phyloP scores from a whole-genome alignment of 106 monocot genomes.

The Acorus calamus region DNA sequence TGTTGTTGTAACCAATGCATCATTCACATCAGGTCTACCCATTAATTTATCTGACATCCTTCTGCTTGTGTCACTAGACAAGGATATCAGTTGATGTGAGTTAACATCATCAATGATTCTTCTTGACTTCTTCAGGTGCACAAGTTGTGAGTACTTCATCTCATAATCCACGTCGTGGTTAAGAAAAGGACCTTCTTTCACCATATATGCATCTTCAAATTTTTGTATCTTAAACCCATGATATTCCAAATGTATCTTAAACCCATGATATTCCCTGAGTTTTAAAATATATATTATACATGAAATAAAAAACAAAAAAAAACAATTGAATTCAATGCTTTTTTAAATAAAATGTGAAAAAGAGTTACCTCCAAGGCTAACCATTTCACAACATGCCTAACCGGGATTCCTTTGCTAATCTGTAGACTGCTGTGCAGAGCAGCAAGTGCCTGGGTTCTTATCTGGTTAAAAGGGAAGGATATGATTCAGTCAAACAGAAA shows the following conservation, averaged over 20 bases:
- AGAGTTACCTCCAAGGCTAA: slow-evolving; percentile 91
- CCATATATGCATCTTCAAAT: too few relatives aligned
- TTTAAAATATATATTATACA: too few relatives aligned
- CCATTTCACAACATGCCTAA: slow-evolving; percentile 61
- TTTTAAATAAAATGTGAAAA: too few relatives aligned
- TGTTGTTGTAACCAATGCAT: not conserved
- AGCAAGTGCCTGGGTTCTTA: slow-evolving; percentile 84
- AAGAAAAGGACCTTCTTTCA: slow-evolving; percentile 82
- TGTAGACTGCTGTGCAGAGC: slow-evolving; percentile 80
- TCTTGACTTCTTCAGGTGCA: slow-evolving; percentile 52
- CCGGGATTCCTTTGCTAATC: slow-evolving; percentile 89
- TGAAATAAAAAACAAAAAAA: too few relatives aligned
- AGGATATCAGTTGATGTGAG: slow-evolving; percentile 17
- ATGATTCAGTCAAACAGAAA: slow-evolving; percentile 4
- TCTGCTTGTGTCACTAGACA: slow-evolving; percentile 6
- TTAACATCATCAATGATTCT: slow-evolving; percentile 59
- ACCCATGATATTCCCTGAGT: too few relatives aligned
- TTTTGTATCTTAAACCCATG: too few relatives aligned
- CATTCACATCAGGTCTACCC: not conserved
- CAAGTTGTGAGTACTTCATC: slow-evolving; percentile 62
- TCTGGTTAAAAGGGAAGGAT: slow-evolving; percentile 26
- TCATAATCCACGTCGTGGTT: slow-evolving; percentile 56
- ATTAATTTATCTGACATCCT: not conserved
- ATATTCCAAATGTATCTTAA: too few relatives aligned
- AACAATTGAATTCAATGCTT: too few relatives aligned